Conservation (phyloP, 2,329 filamentous ascomycete species). For the Sporothrix phasma region DNA sequence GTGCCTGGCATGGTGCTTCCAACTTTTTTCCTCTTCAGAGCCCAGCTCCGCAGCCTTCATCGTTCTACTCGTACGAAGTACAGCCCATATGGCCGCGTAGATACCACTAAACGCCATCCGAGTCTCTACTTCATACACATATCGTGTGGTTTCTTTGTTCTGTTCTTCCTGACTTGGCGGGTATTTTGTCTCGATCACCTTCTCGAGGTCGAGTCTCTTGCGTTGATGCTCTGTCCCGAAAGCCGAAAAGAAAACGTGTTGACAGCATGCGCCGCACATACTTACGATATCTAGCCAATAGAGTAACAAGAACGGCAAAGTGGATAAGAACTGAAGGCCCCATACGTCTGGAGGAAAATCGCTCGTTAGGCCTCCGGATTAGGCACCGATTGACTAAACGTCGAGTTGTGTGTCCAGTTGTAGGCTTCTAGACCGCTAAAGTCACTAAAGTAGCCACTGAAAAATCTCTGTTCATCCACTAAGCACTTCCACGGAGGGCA, state of each 20-base stretch:
- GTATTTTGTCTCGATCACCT: no score
- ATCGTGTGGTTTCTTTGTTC: not conserved
- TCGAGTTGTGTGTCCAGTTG: not conserved
- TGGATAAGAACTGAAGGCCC: not conserved
- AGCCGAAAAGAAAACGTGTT: not conserved
- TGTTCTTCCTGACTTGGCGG: no score
- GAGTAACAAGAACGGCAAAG: not conserved
- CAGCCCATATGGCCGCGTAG: not conserved
- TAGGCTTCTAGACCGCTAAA: not conserved
- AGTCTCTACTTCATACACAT: not conserved
- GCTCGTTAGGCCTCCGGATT: not conserved
- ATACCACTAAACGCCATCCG: not conserved
- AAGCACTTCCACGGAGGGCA: not conserved
- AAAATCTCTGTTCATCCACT: not conserved
- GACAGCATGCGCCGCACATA: not conserved
- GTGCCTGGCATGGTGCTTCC: slow-evolving; percentile 4
- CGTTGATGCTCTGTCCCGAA: no score
- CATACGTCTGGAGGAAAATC: not conserved
- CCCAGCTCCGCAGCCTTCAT: not conserved
- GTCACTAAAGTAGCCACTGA: slow-evolving; percentile 1
- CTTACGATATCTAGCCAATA: not conserved
- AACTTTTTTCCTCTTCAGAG: not conserved
- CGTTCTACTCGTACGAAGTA: no score
- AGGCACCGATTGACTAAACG: not conserved
- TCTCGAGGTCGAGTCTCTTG: no score